Evolutionary conservation across 768 basidiomycete genomes (phyloP), one percentile per base, ranked within the genome.

Genomic region (Leccinellum luteum): DNA sequence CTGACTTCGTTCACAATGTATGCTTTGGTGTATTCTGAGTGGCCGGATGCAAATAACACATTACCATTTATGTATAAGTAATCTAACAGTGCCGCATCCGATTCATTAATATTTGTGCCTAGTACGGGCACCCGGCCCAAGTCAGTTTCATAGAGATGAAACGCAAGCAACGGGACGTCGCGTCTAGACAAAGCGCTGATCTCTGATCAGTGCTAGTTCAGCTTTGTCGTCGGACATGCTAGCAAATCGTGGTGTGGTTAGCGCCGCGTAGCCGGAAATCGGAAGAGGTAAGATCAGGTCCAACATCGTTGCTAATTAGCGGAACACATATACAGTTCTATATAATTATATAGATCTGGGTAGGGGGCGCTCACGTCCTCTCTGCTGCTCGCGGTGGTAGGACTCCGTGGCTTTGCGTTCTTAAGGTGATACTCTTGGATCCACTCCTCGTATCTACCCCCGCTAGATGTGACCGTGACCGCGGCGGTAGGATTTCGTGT

Each of bases 391-490:
- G 69, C 75, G 27, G 76, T 79, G 1, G 72, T 73, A 60, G 3
- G 27, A 3, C 27, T 83, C 35, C 71, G 65, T 17, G 73, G 69
- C 70, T 83, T 90, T 31, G 74, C 56, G 71, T 89, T 89, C 77
- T 83, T 88, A 59, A 92, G 76, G 65, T 93, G 92, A 66, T 92
- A 89, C 62, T 89, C 88, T n/a, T 92, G 92, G 63, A 94, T 94
- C 92, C 92, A 94, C 66, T 94, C 92, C 66, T 90, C 84, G 63
- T 93, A 92, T 45, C 84, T 86, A 38, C 85, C 81, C 2, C 85
- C 79, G 34, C 85, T 65, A 17, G 67, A 83, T 23, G 84, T 84
- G 31, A 86, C 85, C 7, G 87, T 86, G 34, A 81, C 80, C 8
- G 27, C 6, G 27, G 27, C 6, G 27, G 27, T 27, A 27, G 27